Base-by-base conservation (phyloP, 768 basidiomycete species). In the Kwoniella dejecticola region DNA sequence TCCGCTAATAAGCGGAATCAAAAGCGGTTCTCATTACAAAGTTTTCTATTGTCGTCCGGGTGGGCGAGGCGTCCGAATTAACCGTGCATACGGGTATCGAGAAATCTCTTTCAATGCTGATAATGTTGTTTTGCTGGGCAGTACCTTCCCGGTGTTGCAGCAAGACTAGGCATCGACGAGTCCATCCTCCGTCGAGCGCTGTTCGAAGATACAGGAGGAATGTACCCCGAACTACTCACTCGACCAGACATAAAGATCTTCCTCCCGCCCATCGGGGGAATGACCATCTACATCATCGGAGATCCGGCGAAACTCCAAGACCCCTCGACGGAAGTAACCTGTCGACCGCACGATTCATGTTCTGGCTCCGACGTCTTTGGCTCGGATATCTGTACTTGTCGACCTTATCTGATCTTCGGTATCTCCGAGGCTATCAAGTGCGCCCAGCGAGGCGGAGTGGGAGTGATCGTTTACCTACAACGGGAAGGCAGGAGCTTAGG, bases 321-420 rank as follows among this genome's bases (percentile, higher is more conserved):
- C 54, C 70, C 71, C 21, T 62, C 68, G 46, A 77, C 72, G 36
- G 76, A 76, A 60, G 46, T 75, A 27, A 79, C 78, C 17, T 72
- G 67, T 47, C 58, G 77, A 46, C 68, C 68, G 0, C 94, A 98
- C 77, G 95, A 96, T 72, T 92, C 94, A 82, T 97, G 94, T 75
- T 94, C 94, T 72, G 93, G 93, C 4, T 94, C 91, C 6, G 94
- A 97, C 77, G 94, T 96, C 45, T 96, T 96, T 31, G 93, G 93
- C 12, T 93, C 90, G 0, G 78, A 79, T 57, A 78, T 78, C 38
- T 76, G 74, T 50, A 75, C 66, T 42, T 72, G 65, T 46, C 53
- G 95, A 69, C 91, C 92, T 0, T 96, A 96, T 79, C 84, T 95
- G 50, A 84, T 87, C 19, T 96, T 89, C 72, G 91, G 93, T 11